phyloP scores from a whole-genome alignment of 176 grass and related monocot species.

The Canna indica region DNA sequence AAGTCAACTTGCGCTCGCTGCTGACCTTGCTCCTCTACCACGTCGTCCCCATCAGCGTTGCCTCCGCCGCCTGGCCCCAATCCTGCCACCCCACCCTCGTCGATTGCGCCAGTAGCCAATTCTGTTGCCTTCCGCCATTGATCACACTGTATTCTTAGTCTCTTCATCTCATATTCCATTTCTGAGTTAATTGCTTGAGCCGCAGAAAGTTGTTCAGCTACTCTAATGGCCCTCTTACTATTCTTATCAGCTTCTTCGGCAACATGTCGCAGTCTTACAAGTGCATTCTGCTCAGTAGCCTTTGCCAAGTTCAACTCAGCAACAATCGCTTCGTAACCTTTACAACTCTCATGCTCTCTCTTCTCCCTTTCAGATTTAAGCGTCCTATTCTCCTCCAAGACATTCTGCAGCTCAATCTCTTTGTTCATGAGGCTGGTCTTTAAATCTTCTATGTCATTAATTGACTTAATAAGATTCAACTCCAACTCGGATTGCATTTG shows the following conservation, averaged over 20 bases:
- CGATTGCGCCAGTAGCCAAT: slow-evolving; percentile 37
- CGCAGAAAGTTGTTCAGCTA: slow-evolving; percentile 65
- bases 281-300: slow-evolving; percentile 60
- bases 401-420: slow-evolving; percentile 69
- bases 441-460: slow-evolving; percentile 33
- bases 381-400: slow-evolving; percentile 55
- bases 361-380: slow-evolving; percentile 36
- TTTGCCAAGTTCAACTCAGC: slow-evolving; percentile 84
- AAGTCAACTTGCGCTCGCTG: slow-evolving; percentile 56
- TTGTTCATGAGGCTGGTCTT: slow-evolving; percentile 76
- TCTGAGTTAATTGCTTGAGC: slow-evolving; percentile 36
- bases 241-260: slow-evolving; percentile 83
- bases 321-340: slow-evolving; percentile 30
- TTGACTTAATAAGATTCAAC: slow-evolving; percentile 57
- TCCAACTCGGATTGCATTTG: slow-evolving; percentile 48
- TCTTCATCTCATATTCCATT: slow-evolving; percentile 63
- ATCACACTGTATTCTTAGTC: slow-evolving; percentile 77
- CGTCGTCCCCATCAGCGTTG: slow-evolving; percentile 46
- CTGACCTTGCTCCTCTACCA: slow-evolving; percentile 62
- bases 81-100: slow-evolving; percentile 32
- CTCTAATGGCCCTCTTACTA: slow-evolving; percentile 44
- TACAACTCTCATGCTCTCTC: slow-evolving; percentile 26
- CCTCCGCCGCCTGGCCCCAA: background rate
- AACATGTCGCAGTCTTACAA: slow-evolving; percentile 53
- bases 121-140: slow-evolving; percentile 95